Evolutionary conservation across 2,329 filamentous ascomycete genomes (phyloP), one percentile per base, ranked within the genome.

Genomic region (Phialocephala subalpina): DNA sequence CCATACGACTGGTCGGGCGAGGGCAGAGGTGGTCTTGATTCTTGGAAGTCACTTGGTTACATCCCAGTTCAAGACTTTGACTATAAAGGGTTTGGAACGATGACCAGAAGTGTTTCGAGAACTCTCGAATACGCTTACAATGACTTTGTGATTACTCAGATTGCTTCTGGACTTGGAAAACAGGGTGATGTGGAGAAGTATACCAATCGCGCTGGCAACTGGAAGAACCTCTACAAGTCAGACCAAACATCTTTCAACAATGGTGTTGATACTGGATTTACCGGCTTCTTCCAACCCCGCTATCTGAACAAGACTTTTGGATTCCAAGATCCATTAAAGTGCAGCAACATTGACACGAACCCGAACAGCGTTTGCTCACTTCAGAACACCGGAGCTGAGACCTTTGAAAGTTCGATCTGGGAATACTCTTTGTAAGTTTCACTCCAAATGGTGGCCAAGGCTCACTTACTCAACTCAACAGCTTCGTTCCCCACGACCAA

Each of bases 41-140:
- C 87, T 68, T 94, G 92, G 92, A 92, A 93, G 73, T 76, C 75
- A 0, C 82, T 93, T 0, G 86, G 88, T 1, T 94, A 92, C 74
- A 90, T 94, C 16, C 91, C 92, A 0, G 85, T 85, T 0, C 84
- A 90, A 64, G 89, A 93, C 68, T 87, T 87, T 62, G 91, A 94
- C 75, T 81, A 82, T 0, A 80, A 84, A 36, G 90, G 90, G 84
- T 88, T 87, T n/a, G 91, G 91, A 0, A 87, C 88, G 0, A 85
- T 91, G 76, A 93, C 91, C 0, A 83, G 92, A 7, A 90, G 86
- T 68, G 85, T 94, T 29, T 92, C 89, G 1, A 83, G 92, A 8
- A 93, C 91, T 0, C 84, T 94, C 0, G 92, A 94, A 75, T 94
- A 94, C 75, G 87, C 89, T 7, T 94, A 94, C 77, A 88, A 94